Base-by-base conservation (phyloP, 257 asterid genomes). In the Fraxinus americana region DNA sequence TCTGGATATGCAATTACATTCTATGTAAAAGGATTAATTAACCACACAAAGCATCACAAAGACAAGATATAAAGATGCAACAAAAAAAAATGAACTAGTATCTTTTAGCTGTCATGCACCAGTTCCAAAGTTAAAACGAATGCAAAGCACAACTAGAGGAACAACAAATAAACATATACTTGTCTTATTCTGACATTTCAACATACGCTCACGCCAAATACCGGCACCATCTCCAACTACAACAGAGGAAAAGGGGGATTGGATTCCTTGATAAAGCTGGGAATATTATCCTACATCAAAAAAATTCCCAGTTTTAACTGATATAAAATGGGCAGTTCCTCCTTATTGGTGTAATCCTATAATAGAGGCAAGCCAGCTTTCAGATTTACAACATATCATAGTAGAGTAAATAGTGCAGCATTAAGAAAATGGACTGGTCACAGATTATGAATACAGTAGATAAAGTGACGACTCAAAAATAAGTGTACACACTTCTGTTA, bases 11-110 rank as follows among this genome's bases (percentile, higher is more conserved):
- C 30, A 38, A 73, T 32, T 50, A 66, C 48, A 34, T 13, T 38
- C 23, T 74, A 75, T 59, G 25, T 39, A 38, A 59, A 59, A 69
- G 52, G 76, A 69, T 41, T 13, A 29, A 78, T 71, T 38, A 63
- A 54, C n/a, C 36, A 71, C 57, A 54, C 38, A 29, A 36, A 79
- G 25, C 48, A 79, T 59, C 43, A 59, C 69, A 73, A 43, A 61
- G 70, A 48, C 23, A 2, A 57, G 72, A 71, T 66, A 30, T 34
- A 63, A 69, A 25, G 82, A 73, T 68, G 57, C 4, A 8, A 25
- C 69, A 59, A 72, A 41, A 2, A 78, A 57, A 32, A 45, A 57
- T 23, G 10, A 4, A 5, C 29, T n/a, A 19, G n/a, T 5, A 11
- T 63, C 23, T 76, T 48, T n/a, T 66, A 75, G 70, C 54, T n/a